These are phyloP conservation scores for Fusarium irregulare DNA, from an alignment of 2,329 filamentous ascomycete genomes.

Conservation along the genomic window DNA sequence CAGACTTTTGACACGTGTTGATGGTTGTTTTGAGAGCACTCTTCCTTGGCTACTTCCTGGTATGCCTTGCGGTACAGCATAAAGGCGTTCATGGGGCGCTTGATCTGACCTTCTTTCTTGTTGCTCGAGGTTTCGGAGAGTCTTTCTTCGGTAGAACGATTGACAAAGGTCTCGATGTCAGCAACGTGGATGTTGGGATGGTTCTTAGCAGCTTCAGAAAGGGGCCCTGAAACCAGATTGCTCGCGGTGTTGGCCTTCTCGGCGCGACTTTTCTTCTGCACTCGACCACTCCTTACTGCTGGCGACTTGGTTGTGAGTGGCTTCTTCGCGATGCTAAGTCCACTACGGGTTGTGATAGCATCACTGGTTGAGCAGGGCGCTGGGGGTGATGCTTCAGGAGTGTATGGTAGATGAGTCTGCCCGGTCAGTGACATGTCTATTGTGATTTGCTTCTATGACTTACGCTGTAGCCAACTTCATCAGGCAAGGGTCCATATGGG, in stretches of 20 bases:
- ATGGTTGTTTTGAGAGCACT: conserved; percentile 88
- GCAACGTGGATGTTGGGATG: conserved; percentile 71
- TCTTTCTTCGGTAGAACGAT: conserved; percentile 74
- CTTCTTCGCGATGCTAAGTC: conserved; percentile 48
- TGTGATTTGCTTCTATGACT: conserved; percentile 1
- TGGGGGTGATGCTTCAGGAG: conserved; percentile 64
- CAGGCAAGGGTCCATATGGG: conserved; percentile 37
- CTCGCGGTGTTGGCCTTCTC: conserved; percentile 48
- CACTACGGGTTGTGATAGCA: conserved; percentile 54
- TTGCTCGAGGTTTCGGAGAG: conserved; percentile 72
- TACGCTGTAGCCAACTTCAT: conserved; percentile 39
- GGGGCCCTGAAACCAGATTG: conserved; percentile 68
- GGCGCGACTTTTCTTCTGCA: conserved; percentile 45
- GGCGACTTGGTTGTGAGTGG: conserved; percentile 16
- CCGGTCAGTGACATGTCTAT: conserved; percentile 4
- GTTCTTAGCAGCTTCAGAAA: conserved; percentile 77
- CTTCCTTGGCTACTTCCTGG: conserved; percentile 85
- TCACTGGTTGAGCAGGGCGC: conserved; percentile 45
- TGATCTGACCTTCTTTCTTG: conserved; percentile 80
- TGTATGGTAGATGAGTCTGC: conserved; percentile 46
- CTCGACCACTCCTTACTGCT: conserved; percentile 35
- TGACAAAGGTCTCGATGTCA: conserved; percentile 85
- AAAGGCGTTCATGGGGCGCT: conserved; percentile 96
- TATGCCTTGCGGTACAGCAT: conserved; percentile 97
- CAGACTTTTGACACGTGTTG: conserved; percentile 91